Evolutionary conservation across 768 basidiomycete genomes (phyloP), one percentile per base, ranked within the genome.

Genomic region (Termitomyces sp.): DNA sequence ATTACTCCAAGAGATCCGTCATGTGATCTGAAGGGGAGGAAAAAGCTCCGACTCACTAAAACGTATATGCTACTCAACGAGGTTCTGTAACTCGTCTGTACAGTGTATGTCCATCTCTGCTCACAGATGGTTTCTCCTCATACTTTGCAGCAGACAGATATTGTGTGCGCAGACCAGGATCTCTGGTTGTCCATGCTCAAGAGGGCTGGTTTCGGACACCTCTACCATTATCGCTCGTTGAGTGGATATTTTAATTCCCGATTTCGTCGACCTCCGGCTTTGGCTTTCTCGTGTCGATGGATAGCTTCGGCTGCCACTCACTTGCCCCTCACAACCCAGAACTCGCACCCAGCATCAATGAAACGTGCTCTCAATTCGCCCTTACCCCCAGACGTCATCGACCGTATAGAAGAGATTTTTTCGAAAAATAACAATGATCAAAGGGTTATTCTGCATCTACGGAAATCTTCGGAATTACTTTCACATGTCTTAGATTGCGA

Each of bases 141-240:
- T 23, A 34, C 4, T 37, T 16, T 11, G 21, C 12, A 50, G 57
- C 53, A 59, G 55, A 44, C 47, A 52, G 54, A 51, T 51, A 48
- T 43, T 23, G 25, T 35, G 58, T 59, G 46, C 54, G 34, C 52
- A 61, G 62, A 60, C 51, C 61, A 69, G 69, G 65, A 68, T 64
- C 51, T 65, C 77, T 76, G 77, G 76, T 79, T 82, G 84, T 84
- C 82, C 82, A 89, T 89, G 86, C 85, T 84, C 73, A 82, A 79
- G 82, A 81, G 80, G 73, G 78, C 73, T 67, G 70, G 76, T 66
- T 73, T 78, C 72, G 72, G 76, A 70, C 76, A 76, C 72, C 69
- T 81, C 69, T 74, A 78, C 62, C 75, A 73, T 60, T 70, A 69
- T 61, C 58, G 67, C 64, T 21, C 66, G 64, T 61, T 66, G 40